phyloP scores from a whole-genome alignment of 768 basidiomycete genomes.

The Lentinula edodes region DNA sequence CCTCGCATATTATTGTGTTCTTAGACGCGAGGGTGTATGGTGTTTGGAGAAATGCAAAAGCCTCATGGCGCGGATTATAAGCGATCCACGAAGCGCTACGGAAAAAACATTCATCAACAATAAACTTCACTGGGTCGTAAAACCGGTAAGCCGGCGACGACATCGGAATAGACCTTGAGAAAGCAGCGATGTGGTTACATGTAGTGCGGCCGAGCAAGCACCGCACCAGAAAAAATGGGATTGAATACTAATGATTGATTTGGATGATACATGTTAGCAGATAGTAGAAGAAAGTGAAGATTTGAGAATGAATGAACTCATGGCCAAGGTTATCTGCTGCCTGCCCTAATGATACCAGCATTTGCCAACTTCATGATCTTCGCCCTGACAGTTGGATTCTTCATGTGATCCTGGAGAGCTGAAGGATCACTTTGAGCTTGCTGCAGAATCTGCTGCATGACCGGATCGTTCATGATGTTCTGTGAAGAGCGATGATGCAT shows the following conservation, averaged over 20 bases:
- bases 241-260: constrained; percentile 5
- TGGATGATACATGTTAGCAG: constrained; percentile 4
- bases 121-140: neutral
- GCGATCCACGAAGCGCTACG: neutral
- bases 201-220: neutral
- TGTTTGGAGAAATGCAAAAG: neutral
- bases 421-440: constrained; percentile 88
- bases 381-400: constrained; percentile 73
- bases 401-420: constrained; percentile 93
- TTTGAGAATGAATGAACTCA: neutral
- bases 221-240: neutral
- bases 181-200: neutral
- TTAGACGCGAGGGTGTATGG: neutral
- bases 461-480: constrained; percentile 83
- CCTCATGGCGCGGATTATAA: constrained; percentile 2
- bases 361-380: constrained; percentile 90
- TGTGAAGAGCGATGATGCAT: constrained; percentile 21
- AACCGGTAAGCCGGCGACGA: neutral
- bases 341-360: constrained; percentile 89
- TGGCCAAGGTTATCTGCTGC: constrained; percentile 26
- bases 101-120: neutral
- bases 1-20: neutral
- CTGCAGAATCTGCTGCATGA: constrained; percentile 93
- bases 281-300: neutral
- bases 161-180: constrained; percentile 1